These are phyloP conservation scores for Coprinellus aureogranulatus DNA, from an alignment of 768 basidiomycete species.

Conservation along the genomic window DNA sequence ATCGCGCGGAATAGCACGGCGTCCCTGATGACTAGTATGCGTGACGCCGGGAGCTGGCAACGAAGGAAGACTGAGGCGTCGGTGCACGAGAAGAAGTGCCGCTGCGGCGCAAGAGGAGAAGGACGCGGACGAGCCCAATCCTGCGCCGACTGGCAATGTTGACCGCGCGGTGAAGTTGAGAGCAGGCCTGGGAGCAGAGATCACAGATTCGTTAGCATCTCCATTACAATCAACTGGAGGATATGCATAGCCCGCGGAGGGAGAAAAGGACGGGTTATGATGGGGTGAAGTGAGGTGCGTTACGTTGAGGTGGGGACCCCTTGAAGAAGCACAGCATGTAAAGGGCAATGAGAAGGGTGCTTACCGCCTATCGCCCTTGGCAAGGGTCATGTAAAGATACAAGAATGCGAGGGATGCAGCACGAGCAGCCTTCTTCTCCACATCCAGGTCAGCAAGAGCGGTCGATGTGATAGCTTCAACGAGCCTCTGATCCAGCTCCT, in stretches of 20 bases:
- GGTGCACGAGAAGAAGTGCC: conserved; percentile 72
- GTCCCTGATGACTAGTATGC: conserved; percentile 57
- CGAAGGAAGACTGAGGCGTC: conserved; percentile 61
- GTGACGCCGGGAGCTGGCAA: conserved; percentile 56
- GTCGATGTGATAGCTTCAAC: conserved; percentile 64
- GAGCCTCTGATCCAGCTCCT: conserved; percentile 69
- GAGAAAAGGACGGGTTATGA: conserved; percentile 5
- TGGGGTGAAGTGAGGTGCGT: neutral
- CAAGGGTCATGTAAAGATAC: conserved; percentile 88
- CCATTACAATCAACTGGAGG: neutral
- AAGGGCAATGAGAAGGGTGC: conserved; percentile 1
- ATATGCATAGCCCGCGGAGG: conserved; percentile 4
- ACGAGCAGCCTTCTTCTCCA: conserved; percentile 36
- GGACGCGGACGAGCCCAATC: conserved; percentile 95
- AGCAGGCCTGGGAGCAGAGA: conserved; percentile 50
- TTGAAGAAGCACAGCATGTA: conserved; percentile 3
- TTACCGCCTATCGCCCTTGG: conserved; percentile 34
- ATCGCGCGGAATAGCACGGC: conserved; percentile 58
- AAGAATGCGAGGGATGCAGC: conserved; percentile 70
- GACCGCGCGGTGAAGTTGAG: conserved; percentile 82
- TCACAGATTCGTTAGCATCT: neutral
- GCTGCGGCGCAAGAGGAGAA: conserved; percentile 88
- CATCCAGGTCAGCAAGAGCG: conserved; percentile 35
- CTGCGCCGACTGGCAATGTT: conserved; percentile 90
- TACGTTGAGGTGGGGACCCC: neutral